Percentiles rank a stretch among this genome's conserved stretches.
Evolutionary conservation across 345 rosid genomes (phyloP).

Genomic region (Salix dunnii): DNA sequence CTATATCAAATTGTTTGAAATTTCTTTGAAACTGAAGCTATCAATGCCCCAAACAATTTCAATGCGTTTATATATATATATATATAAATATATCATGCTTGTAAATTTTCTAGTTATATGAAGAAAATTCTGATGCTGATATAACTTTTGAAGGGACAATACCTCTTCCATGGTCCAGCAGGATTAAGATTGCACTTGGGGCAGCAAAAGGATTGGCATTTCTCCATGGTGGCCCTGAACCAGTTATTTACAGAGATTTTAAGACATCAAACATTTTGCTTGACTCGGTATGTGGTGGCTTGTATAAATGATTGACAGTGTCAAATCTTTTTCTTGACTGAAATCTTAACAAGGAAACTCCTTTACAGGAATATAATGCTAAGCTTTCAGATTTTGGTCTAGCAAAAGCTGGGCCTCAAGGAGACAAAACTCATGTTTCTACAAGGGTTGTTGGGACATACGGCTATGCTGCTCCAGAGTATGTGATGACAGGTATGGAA

Average conservation of each 20-base stretch:
- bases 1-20: not conserved
- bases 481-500: constrained; percentile 31
- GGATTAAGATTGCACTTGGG: constrained; percentile 36
- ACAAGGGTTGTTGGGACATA: constrained; percentile 36
- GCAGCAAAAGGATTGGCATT: constrained; percentile 37
- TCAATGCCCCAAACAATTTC: not conserved
- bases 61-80: too few relatives aligned
- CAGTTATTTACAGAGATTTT: constrained; percentile 34
- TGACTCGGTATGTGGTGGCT: constrained; percentile 22
- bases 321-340: not conserved
- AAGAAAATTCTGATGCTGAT: constrained; percentile 11
- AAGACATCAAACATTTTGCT: constrained; percentile 35
- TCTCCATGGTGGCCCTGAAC: constrained; percentile 33
- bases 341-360: not conserved
- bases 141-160: constrained; percentile 52
- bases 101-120: constrained; percentile 1
- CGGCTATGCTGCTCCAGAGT: constrained; percentile 37
- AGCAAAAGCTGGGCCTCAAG: constrained; percentile 38
- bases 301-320: not conserved
- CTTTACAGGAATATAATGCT: constrained; percentile 29
- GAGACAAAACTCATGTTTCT: constrained; percentile 37
- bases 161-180: constrained; percentile 33
- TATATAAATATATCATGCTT: not conserved
- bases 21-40: constrained; percentile 19
- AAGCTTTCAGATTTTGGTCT: constrained; percentile 37